These are phyloP conservation scores for Dillenia suffruticosa DNA, from an alignment of 164 flowering plant genomes.

Conservation along the genomic window DNA sequence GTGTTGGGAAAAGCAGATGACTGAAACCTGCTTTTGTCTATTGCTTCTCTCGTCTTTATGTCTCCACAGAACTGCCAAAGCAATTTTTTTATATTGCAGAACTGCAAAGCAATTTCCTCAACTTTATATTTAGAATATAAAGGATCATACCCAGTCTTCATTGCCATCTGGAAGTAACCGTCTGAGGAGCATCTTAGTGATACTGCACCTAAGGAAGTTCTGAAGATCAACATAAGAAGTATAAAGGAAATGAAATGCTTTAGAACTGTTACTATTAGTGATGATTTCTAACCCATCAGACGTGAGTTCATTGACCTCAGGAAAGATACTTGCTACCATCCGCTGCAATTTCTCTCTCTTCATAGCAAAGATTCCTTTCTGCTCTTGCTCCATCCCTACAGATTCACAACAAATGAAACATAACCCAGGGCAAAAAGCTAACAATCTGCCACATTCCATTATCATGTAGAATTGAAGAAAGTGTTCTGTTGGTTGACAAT, in stretches of 20 bases:
- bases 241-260: constrained; percentile 7
- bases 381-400: constrained; percentile 22
- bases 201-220: constrained; percentile 41
- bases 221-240: constrained; percentile 9
- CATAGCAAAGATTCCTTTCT: constrained; percentile 30
- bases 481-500: no score
- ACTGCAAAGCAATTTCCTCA: no score
- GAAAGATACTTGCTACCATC: constrained; percentile 28
- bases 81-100: not conserved
- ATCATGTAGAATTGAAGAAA: no score
- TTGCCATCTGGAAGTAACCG: constrained; percentile 41
- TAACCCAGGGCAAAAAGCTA: no score
- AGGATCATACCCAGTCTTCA: constrained; percentile 29
- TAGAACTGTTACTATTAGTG: no score
- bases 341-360: constrained; percentile 52
- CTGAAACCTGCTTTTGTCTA: constrained; percentile 7
- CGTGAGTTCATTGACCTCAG: constrained; percentile 24
- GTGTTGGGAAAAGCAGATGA: constrained; percentile 11
- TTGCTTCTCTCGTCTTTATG: constrained; percentile 6
- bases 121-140: constrained; percentile 2
- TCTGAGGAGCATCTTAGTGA: constrained; percentile 46
- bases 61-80: constrained; percentile 17
- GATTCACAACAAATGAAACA: not conserved
- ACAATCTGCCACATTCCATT: no score
- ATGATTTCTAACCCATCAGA: constrained; percentile 45